A percentile compares a stretch with the other conserved stretches of the same genome.
These are phyloP conservation scores for Solanum peruvianum DNA, from an alignment of 257 asterid genomes.

Conservation along the genomic window DNA sequence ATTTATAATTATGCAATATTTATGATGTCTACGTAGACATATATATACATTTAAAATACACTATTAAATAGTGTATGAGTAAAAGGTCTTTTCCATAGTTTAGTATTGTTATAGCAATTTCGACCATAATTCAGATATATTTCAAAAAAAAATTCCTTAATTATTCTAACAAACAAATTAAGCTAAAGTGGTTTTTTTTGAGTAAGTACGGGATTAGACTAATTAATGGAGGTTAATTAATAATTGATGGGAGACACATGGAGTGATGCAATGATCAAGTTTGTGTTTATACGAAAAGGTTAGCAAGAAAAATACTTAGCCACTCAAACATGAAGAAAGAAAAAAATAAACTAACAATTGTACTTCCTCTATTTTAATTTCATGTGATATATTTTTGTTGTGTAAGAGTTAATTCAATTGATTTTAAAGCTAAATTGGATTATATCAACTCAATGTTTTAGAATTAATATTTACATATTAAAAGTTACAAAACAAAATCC, in stretches of 20 bases:
- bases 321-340: neutral
- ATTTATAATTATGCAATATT: no score
- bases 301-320: neutral
- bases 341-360: neutral
- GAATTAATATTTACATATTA: neutral
- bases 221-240: neutral
- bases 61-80: no score
- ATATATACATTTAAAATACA: no score
- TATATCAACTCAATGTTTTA: neutral
- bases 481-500: neutral
- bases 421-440: neutral
- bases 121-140: no score
- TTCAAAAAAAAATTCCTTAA: no score
- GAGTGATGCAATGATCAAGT: neutral
- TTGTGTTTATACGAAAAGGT: neutral
- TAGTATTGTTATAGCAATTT: fast-evolving
- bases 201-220: neutral
- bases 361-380: neutral
- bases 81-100: no score
- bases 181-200: neutral
- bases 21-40: no score
- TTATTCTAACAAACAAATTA: neutral
- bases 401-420: neutral
- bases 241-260: neutral
- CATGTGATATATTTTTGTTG: neutral